Evolutionary conservation across 306 rosid genomes (phyloP).

Genomic region (Trichosanthes cucumerina): DNA sequence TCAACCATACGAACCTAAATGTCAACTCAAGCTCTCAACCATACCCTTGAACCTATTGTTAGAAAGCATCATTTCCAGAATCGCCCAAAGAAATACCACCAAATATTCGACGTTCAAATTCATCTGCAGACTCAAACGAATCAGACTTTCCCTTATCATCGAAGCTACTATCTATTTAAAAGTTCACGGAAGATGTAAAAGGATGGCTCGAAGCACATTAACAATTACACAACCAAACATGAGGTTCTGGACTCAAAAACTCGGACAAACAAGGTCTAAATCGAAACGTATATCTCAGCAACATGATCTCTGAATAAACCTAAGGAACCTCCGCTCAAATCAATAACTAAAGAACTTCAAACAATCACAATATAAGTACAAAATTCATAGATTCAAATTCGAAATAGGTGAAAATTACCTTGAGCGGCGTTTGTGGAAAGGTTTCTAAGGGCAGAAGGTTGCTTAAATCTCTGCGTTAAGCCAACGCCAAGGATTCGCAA

Average conservation of each 20-base stretch:
- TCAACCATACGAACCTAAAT: too few species aligned
- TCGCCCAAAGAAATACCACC: constrained; percentile 22
- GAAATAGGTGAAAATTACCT: constrained; percentile 12
- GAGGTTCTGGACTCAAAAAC: not conserved
- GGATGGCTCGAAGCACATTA: not conserved
- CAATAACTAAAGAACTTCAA: not conserved
- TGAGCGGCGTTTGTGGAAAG: constrained; percentile 20
- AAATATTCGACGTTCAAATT: constrained; percentile 34
- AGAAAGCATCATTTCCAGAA: constrained; percentile 23
- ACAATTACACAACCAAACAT: not conserved
- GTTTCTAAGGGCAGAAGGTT: constrained; percentile 8
- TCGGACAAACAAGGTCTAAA: not conserved
- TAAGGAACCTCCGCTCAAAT: not conserved
- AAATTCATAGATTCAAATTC: not conserved
- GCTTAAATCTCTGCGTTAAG: constrained; percentile 12
- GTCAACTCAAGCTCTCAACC: too few species aligned
- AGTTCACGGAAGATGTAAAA: not conserved
- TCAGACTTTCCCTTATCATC: constrained; percentile 22
- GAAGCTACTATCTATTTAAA: constrained; percentile 29
- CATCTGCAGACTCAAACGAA: constrained; percentile 36
- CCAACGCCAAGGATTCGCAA: constrained; percentile 14
- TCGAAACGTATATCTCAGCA: not conserved
- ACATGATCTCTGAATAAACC: not conserved
- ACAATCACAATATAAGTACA: not conserved
- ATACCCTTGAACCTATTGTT: too few species aligned